Evolutionary conservation across 768 basidiomycete genomes (phyloP).

Genomic region (Amanita pallidorosea): DNA sequence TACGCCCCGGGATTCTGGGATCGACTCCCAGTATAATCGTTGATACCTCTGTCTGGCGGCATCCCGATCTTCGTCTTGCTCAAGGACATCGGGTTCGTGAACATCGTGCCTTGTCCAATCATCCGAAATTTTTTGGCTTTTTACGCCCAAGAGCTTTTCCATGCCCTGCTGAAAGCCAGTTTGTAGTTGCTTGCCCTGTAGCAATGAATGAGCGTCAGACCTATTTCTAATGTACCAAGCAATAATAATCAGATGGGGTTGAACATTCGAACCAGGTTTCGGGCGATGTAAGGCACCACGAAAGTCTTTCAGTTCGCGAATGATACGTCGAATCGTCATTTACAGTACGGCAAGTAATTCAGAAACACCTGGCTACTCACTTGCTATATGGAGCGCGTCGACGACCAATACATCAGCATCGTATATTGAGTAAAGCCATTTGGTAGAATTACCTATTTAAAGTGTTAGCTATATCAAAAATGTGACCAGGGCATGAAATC

Average conservation of each 20-base stretch:
- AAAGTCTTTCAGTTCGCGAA: slow-evolving; percentile 59
- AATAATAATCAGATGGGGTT: slow-evolving; percentile 54
- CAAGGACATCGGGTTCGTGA: slow-evolving; percentile 51
- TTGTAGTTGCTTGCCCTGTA: slow-evolving; percentile 57
- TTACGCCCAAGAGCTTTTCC: slow-evolving; percentile 68
- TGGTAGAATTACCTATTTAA: slow-evolving; percentile 11
- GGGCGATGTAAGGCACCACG: slow-evolving; percentile 55
- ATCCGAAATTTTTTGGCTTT: slow-evolving; percentile 8
- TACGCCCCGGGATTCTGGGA: slow-evolving; percentile 58
- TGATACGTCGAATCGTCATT: slow-evolving; percentile 52
- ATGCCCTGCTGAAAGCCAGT: slow-evolving; percentile 73
- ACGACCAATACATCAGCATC: slow-evolving; percentile 9
- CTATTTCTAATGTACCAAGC: neutral
- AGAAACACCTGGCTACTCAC: slow-evolving; percentile 18
- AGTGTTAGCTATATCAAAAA: slow-evolving; percentile 8
- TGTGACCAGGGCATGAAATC: slow-evolving; percentile 8
- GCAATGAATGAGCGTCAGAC: neutral
- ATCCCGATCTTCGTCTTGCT: slow-evolving; percentile 44
- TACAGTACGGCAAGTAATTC: neutral
- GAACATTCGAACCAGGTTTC: slow-evolving; percentile 53
- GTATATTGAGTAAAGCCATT: neutral
- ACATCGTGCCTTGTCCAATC: slow-evolving; percentile 31
- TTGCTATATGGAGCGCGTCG: slow-evolving; percentile 18
- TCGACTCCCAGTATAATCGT: slow-evolving; percentile 71
- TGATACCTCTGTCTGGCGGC: slow-evolving; percentile 55